Percentiles rank a stretch among this genome's conserved stretches.
Evolutionary conservation across 2,329 filamentous ascomycete genomes (phyloP).

Genomic region (Clarireedia homoeocarpa): DNA sequence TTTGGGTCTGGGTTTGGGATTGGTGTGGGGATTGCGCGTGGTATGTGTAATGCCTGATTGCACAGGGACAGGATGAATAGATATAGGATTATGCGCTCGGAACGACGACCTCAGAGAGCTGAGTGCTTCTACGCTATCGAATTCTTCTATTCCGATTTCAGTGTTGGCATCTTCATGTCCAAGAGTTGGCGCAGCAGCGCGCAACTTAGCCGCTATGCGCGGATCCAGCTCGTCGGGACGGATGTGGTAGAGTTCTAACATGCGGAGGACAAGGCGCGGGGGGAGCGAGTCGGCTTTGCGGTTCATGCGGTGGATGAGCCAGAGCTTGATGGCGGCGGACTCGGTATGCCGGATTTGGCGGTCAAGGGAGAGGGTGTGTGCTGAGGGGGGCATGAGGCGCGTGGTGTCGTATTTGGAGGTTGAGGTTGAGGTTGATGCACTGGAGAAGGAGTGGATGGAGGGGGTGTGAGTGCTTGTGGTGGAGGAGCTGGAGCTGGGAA

Average conservation of each 20-base stretch:
- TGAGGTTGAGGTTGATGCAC: not conserved
- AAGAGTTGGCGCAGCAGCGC: too few relatives aligned
- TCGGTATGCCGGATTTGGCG: slow-evolving; percentile 10
- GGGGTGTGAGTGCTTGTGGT: not conserved
- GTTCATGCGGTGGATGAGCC: slow-evolving; percentile 22
- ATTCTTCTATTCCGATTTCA: not conserved
- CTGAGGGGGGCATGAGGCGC: slow-evolving; percentile 18
- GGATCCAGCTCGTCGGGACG: slow-evolving; percentile 17
- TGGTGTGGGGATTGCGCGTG: not conserved
- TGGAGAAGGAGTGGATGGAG: not conserved
- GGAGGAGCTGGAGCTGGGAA: slow-evolving; percentile 1
- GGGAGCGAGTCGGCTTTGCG: slow-evolving; percentile 19
- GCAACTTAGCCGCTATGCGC: slow-evolving; percentile 12
- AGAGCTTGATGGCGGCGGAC: slow-evolving; percentile 18
- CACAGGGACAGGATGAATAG: too few relatives aligned
- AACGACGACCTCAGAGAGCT: not conserved
- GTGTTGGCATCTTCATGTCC: too few relatives aligned
- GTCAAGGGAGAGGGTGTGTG: slow-evolving; percentile 10
- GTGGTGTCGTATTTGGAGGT: slow-evolving; percentile 9
- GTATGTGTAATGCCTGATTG: not conserved
- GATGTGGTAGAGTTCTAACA: slow-evolving; percentile 24
- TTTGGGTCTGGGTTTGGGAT: not conserved
- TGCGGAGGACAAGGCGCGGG: slow-evolving; percentile 12
- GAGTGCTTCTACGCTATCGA: not conserved
- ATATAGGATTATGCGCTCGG: not conserved